phyloP scores from a whole-genome alignment of 192 early-diverging fungal species.

The Backusella parvicylindrica region DNA sequence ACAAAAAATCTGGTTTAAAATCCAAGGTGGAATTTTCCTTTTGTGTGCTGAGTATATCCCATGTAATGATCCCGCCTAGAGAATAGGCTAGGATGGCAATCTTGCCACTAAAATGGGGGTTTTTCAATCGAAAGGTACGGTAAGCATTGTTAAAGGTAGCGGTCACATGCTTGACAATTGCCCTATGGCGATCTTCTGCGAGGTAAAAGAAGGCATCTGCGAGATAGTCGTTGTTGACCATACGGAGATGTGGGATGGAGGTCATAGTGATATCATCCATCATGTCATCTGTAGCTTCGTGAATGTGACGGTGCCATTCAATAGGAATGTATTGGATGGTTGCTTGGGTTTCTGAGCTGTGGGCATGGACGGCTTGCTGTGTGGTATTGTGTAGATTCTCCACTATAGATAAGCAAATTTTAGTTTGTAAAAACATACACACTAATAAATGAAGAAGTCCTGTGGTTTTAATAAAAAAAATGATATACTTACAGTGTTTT shows the following conservation, averaged over 20 bases:
- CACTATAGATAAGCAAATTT: constrained; percentile 12
- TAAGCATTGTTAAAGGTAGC: constrained; percentile 34
- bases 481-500: constrained; percentile 35
- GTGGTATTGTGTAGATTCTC: constrained; percentile 35
- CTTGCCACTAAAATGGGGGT: constrained; percentile 58
- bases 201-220: constrained; percentile 22
- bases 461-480: no score
- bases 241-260: constrained; percentile 32
- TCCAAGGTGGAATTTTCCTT: not conserved
- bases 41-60: constrained; percentile 48
- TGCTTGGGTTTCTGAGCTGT: constrained; percentile 29
- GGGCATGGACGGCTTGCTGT: constrained; percentile 27
- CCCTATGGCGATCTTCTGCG: constrained; percentile 23
- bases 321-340: constrained; percentile 36
- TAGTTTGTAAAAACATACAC: not conserved
- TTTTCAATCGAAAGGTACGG: constrained; percentile 33
- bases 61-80: constrained; percentile 62
- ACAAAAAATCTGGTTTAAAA: not conserved
- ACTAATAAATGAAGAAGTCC: no score
- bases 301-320: constrained; percentile 38
- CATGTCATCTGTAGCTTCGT: constrained; percentile 26
- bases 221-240: constrained; percentile 23
- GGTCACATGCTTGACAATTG: constrained; percentile 20
- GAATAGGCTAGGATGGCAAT: constrained; percentile 59
- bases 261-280: constrained; percentile 35